Evolutionary conservation across 202 grass and related monocot genomes (phyloP).

Genomic region (Panicum virgatum): DNA sequence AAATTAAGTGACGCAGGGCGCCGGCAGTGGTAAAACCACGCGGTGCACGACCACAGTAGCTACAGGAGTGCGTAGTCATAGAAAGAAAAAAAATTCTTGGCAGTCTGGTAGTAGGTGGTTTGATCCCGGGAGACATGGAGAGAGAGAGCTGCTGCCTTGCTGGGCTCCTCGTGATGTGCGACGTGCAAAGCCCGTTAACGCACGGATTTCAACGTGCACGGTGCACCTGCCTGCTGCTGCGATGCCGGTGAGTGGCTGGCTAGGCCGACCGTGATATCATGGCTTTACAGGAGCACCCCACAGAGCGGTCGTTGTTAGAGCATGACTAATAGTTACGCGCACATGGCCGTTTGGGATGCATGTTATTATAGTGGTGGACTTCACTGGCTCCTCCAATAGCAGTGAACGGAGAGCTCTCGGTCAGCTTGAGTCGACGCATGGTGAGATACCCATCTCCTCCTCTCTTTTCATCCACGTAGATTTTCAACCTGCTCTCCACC

Average conservation of each 20-base stretch:
- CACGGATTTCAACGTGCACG: constrained; percentile 46
- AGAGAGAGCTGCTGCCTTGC: constrained; percentile 1
- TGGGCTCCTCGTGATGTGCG: neutral
- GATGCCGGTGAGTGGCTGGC: neutral
- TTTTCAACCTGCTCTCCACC: no score
- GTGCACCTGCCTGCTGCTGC: constrained; percentile 1
- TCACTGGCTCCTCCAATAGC: no score
- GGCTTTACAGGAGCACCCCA: constrained; percentile 4
- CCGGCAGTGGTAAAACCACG: neutral
- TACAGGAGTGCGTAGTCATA: neutral
- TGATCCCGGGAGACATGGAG: constrained; percentile 52
- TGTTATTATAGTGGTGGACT: no score
- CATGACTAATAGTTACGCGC: no score
- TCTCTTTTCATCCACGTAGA: no score
- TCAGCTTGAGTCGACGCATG: no score
- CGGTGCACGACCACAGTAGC: neutral
- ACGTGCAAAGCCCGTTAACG: constrained; percentile 1
- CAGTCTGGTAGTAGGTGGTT: constrained; percentile 25
- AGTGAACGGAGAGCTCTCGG: no score
- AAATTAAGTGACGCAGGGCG: neutral
- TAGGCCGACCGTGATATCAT: constrained; percentile 30
- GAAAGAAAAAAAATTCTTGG: neutral
- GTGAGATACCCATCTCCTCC: no score
- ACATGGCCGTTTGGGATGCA: no score
- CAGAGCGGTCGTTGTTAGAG: neutral